A percentile compares a stretch with the other conserved stretches of the same genome.
Conservation (phyloP, 2,329 filamentous ascomycete species). For the Arthrobotrys conoides region DNA sequence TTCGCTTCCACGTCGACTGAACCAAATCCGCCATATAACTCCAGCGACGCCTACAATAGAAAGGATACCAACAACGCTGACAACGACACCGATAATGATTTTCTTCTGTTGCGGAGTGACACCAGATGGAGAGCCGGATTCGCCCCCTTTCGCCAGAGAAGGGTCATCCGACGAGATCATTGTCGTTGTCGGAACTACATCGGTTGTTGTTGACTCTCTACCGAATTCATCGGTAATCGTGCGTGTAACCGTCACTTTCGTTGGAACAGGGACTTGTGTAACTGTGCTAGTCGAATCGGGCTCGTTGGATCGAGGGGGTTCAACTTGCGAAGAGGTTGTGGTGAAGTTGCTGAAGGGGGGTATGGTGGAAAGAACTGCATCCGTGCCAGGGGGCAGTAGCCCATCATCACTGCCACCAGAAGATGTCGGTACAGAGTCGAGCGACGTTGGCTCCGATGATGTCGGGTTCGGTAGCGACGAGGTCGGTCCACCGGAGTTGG, state of each 20-base stretch:
- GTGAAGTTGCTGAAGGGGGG: constrained; percentile 57
- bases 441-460: background rate
- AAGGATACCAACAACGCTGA: constrained; percentile 52
- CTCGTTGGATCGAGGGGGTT: constrained; percentile 13
- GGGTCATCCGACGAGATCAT: constrained; percentile 55
- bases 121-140: constrained; percentile 42
- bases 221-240: constrained; percentile 54
- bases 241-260: constrained; percentile 51
- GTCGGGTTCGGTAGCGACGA: constrained; percentile 1
- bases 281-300: constrained; percentile 43
- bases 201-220: constrained; percentile 40
- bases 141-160: constrained; percentile 50
- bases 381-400: background rate
- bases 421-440: background rate
- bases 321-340: constrained; percentile 31
- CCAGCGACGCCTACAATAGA: constrained; percentile 49
- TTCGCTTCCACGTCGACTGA: constrained; percentile 40
- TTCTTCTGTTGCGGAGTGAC: constrained; percentile 58
- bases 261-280: constrained; percentile 50
- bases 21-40: constrained; percentile 60
- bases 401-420: background rate
- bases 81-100: constrained; percentile 59
- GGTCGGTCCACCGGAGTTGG: constrained; percentile 2
- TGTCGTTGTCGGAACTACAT: constrained; percentile 52
- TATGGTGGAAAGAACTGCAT: background rate